phyloP scores from a whole-genome alignment of 345 rosid genomes.

The Aurinia saxatilis region DNA sequence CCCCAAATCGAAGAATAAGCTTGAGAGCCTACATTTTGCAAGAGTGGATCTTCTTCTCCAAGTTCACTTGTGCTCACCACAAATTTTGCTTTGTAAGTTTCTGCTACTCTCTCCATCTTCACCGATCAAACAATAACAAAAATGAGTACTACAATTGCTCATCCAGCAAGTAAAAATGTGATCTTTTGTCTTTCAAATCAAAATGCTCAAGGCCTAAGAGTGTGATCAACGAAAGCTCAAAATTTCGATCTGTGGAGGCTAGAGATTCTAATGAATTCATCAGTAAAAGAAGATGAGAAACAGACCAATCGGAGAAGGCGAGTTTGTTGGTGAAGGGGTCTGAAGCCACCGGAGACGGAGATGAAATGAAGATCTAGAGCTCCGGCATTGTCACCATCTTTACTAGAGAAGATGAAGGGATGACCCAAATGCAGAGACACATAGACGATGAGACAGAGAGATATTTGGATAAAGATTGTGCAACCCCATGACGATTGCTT shows the following conservation, averaged over 20 bases:
- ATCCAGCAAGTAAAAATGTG: background rate
- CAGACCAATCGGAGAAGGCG: constrained; percentile 63
- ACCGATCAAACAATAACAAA: constrained; percentile 20
- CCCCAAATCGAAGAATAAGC: background rate
- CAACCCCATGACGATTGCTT: constrained; percentile 48
- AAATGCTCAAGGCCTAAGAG: too few relatives aligned
- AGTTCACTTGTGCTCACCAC: constrained; percentile 54
- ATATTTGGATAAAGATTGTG: constrained; percentile 50
- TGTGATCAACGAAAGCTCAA: background rate
- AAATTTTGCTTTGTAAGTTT: constrained; percentile 42
- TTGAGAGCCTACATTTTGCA: constrained; percentile 45
- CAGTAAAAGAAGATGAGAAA: background rate
- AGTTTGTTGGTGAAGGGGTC: constrained; percentile 37
- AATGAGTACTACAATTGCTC: background rate
- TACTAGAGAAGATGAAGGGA: constrained; percentile 28
- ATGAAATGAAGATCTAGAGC: constrained; percentile 44
- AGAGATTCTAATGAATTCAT: too few relatives aligned
- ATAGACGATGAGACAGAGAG: constrained; percentile 50
- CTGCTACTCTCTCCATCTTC: constrained; percentile 60
- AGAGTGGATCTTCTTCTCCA: constrained; percentile 61
- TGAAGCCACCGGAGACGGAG: constrained; percentile 57
- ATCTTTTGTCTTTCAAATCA: background rate
- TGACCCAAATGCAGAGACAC: constrained; percentile 57
- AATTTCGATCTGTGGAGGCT: background rate
- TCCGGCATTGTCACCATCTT: constrained; percentile 19